A percentile compares a stretch with the other conserved stretches of the same genome.
These are phyloP conservation scores for Bacidia rubella DNA, from an alignment of 495 filamentous ascomycete species.

Conservation along the genomic window DNA sequence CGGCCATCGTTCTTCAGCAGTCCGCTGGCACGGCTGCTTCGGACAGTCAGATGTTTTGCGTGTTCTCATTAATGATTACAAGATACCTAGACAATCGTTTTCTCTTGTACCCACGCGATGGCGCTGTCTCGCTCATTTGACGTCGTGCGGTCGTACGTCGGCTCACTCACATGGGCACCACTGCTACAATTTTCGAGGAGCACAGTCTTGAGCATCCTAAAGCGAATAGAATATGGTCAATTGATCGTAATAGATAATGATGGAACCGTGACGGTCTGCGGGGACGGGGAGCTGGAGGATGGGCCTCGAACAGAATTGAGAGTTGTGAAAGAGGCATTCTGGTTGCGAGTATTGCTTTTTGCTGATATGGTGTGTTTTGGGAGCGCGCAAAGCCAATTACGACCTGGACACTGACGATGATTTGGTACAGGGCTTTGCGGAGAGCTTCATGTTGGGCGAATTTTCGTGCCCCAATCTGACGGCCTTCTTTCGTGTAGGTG, in stretches of 20 bases:
- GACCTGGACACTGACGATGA: not conserved
- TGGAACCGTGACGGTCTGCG: slow-evolving; percentile 27
- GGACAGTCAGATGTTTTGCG: not conserved
- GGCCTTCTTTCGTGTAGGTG: slow-evolving; percentile 45
- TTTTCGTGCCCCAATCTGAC: slow-evolving; percentile 48
- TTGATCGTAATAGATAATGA: slow-evolving; percentile 27
- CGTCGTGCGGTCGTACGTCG: slow-evolving; percentile 12
- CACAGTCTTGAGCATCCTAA: slow-evolving; percentile 25
- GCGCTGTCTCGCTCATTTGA: slow-evolving; percentile 15
- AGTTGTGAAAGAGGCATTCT: slow-evolving; percentile 49
- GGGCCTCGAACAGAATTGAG: slow-evolving; percentile 29
- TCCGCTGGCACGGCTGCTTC: not conserved
- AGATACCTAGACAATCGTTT: not conserved
- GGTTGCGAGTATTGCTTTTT: slow-evolving; percentile 49
- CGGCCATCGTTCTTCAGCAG: not conserved
- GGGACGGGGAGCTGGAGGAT: slow-evolving; percentile 13
- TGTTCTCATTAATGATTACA: not conserved
- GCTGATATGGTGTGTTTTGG: slow-evolving; percentile 42
- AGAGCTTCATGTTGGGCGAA: slow-evolving; percentile 59
- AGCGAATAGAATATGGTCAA: slow-evolving; percentile 27
- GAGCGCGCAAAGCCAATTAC: not conserved
- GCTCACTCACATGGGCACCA: slow-evolving; percentile 29
- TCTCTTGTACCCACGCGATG: slow-evolving; percentile 5
- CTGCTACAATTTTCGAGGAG: slow-evolving; percentile 27
- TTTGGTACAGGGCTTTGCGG: slow-evolving; percentile 43